Evolutionary conservation across 352 stramenopile species (phyloP).

Genomic region (Phytopythium oedochilum): DNA sequence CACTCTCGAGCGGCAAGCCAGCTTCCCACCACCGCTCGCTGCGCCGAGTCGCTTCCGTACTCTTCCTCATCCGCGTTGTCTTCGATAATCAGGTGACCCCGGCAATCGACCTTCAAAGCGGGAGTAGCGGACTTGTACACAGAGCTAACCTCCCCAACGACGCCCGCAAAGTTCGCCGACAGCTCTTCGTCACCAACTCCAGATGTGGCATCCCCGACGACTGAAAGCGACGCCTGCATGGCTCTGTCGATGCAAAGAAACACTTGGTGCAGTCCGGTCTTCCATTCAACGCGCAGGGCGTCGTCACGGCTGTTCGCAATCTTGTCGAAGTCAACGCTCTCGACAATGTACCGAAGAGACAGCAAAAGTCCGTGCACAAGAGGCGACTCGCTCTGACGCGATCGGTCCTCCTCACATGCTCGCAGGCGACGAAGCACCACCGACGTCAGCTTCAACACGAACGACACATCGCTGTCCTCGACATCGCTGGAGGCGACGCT

Average conservation of each 20-base stretch:
- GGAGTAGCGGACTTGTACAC: slow-evolving; percentile 43
- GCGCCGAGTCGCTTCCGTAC: slow-evolving; percentile 47
- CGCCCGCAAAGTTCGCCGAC: slow-evolving; percentile 52
- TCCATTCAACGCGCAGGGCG: slow-evolving; percentile 26
- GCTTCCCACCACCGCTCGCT: slow-evolving; percentile 79
- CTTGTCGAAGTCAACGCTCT: slow-evolving; percentile 42
- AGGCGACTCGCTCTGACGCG: slow-evolving; percentile 41
- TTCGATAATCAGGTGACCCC: slow-evolving; percentile 73
- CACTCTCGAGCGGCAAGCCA: slow-evolving; percentile 86
- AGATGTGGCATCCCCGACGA: slow-evolving; percentile 73
- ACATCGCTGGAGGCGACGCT: slow-evolving; percentile 1
- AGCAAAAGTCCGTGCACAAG: slow-evolving; percentile 75
- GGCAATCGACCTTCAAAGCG: slow-evolving; percentile 70
- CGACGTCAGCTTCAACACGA: slow-evolving; percentile 24
- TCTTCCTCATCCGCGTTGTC: slow-evolving; percentile 24
- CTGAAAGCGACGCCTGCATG: slow-evolving; percentile 58
- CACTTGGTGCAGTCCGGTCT: slow-evolving; percentile 33
- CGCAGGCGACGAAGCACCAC: slow-evolving; percentile 18
- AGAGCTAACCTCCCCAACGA: slow-evolving; percentile 65
- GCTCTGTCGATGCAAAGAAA: slow-evolving; percentile 52
- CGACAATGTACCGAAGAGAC: slow-evolving; percentile 74
- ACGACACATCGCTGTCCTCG: slow-evolving; percentile 26
- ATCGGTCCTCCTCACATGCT: slow-evolving; percentile 20
- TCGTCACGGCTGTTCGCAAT: slow-evolving; percentile 14
- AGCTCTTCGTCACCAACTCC: slow-evolving; percentile 58